These are phyloP conservation scores for Coelastrella sp. DNA, from an alignment of 139 green algal genomes.

Conservation along the genomic window DNA sequence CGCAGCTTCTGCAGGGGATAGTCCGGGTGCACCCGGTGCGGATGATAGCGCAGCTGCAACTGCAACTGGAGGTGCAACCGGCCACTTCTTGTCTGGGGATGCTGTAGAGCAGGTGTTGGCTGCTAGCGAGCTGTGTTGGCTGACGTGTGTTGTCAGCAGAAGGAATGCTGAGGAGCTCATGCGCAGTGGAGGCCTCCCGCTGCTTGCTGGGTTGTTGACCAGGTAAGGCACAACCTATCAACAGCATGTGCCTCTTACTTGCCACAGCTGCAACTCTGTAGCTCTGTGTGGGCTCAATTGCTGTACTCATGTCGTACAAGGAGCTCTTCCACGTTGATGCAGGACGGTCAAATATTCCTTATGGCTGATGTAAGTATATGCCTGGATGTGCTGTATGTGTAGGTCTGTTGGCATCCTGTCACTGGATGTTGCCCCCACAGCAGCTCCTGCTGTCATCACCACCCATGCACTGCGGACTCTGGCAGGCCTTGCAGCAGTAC, in stretches of 20 bases:
- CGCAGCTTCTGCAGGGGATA: neutral
- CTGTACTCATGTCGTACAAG: too few relatives aligned
- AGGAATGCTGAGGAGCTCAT: slow-evolving; percentile 94
- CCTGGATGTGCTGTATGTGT: slow-evolving; percentile 45
- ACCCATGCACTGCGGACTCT: slow-evolving; percentile 76
- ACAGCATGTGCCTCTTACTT: neutral
- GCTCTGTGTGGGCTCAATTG: too few relatives aligned
- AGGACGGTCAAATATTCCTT: neutral
- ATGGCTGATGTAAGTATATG: neutral
- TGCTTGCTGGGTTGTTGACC: slow-evolving; percentile 79
- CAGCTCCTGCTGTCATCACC: slow-evolving; percentile 66
- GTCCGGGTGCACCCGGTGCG: neutral
- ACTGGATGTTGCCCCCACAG: slow-evolving; percentile 54
- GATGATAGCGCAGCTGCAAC: neutral
- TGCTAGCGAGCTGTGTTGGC: slow-evolving; percentile 89
- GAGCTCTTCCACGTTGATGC: neutral
- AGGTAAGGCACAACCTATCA: slow-evolving; percentile 64
- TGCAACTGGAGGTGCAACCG: neutral
- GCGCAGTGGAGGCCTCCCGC: slow-evolving; percentile 76
- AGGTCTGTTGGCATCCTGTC: slow-evolving; percentile 82
- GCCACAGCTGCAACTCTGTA: too few relatives aligned
- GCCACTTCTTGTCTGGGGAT: slow-evolving; percentile 58
- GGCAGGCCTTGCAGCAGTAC: slow-evolving; percentile 76
- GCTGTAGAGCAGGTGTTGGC: slow-evolving; percentile 65
- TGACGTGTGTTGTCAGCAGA: slow-evolving; percentile 84